phyloP scores from a whole-genome alignment of 805 yeast genomes.

The Barnettozyma siamensis region DNA sequence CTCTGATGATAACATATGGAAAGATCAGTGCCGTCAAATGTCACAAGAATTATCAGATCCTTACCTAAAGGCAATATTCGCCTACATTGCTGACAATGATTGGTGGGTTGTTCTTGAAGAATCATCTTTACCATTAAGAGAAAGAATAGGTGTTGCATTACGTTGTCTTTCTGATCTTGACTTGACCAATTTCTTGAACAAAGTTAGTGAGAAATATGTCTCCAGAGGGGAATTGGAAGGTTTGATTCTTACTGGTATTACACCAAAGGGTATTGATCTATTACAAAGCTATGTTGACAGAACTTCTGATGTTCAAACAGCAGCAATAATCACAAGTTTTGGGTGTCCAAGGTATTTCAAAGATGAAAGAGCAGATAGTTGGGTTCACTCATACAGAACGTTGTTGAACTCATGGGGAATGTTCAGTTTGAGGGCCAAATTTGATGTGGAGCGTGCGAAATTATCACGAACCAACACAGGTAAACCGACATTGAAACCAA shows the following conservation, averaged over 20 bases:
- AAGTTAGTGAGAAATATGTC: constrained; percentile 67
- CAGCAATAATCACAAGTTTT: constrained; percentile 71
- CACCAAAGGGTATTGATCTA: constrained; percentile 75
- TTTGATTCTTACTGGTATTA: constrained; percentile 83
- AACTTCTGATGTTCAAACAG: constrained; percentile 89
- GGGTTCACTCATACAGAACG: constrained; percentile 68
- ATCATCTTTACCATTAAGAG: constrained; percentile 79
- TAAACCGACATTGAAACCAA: constrained; percentile 37
- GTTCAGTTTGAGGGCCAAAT: constrained; percentile 73
- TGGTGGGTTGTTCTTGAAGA: constrained; percentile 97
- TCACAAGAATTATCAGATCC: constrained; percentile 89
- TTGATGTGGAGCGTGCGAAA: constrained; percentile 73
- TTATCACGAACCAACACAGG: constrained; percentile 52
- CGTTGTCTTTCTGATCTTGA: constrained; percentile 79
- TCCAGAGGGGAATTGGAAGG: constrained; percentile 87
- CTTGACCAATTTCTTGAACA: constrained; percentile 61
- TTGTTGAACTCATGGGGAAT: constrained; percentile 76
- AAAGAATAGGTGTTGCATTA: constrained; percentile 85
- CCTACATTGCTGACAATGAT: constrained; percentile 87
- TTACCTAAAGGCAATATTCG: constrained; percentile 85
- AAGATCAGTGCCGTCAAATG: constrained; percentile 83
- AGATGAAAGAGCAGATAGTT: constrained; percentile 66
- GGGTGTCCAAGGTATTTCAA: constrained; percentile 80
- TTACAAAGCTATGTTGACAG: constrained; percentile 83
- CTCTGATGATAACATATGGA: constrained; percentile 56